Percentiles rank a stretch among this genome's conserved stretches.
Conservation (phyloP, 768 basidiomycete species). For the Mycena maculata region DNA sequence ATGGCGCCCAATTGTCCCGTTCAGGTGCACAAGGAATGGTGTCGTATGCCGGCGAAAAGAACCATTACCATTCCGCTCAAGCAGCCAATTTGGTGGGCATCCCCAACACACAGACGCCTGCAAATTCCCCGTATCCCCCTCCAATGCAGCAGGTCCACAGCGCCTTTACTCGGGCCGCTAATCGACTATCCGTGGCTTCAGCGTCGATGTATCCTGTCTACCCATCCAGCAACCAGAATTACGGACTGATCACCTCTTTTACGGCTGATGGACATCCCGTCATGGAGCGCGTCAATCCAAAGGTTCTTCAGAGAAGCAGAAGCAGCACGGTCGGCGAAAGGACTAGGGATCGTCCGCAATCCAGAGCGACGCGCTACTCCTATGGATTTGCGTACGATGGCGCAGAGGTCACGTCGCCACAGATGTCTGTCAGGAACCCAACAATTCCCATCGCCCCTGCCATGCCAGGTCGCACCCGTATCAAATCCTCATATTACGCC, state of each 20-base stretch:
- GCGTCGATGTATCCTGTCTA: constrained; percentile 61
- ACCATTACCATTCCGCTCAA: constrained; percentile 42
- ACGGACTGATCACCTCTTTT: constrained; percentile 42
- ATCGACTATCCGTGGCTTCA: constrained; percentile 56
- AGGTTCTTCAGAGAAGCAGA: constrained; percentile 36
- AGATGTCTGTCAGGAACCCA: constrained; percentile 41
- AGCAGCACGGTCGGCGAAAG: constrained; percentile 35
- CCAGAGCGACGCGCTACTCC: constrained; percentile 44
- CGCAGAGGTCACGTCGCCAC: constrained; percentile 61
- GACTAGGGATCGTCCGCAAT: constrained; percentile 31
- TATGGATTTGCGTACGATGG: constrained; percentile 65
- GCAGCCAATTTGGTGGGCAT: constrained; percentile 35
- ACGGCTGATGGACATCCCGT: constrained; percentile 56
- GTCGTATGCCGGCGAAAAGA: constrained; percentile 28
- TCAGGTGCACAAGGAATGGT: constrained; percentile 28
- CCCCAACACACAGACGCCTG: constrained; percentile 34
- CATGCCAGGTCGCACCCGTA: constrained; percentile 64
- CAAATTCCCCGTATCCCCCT: constrained; percentile 40
- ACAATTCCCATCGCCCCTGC: constrained; percentile 37
- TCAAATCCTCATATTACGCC: constrained; percentile 77
- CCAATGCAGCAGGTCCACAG: constrained; percentile 56
- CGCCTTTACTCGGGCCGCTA: constrained; percentile 50
- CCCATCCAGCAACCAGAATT: constrained; percentile 43
- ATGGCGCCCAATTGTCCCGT: constrained; percentile 23
- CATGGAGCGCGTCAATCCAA: constrained; percentile 49